Evolutionary conservation across 192 early-diverging fungal species (phyloP).

Genomic region (Coemansia guatemalensis): DNA sequence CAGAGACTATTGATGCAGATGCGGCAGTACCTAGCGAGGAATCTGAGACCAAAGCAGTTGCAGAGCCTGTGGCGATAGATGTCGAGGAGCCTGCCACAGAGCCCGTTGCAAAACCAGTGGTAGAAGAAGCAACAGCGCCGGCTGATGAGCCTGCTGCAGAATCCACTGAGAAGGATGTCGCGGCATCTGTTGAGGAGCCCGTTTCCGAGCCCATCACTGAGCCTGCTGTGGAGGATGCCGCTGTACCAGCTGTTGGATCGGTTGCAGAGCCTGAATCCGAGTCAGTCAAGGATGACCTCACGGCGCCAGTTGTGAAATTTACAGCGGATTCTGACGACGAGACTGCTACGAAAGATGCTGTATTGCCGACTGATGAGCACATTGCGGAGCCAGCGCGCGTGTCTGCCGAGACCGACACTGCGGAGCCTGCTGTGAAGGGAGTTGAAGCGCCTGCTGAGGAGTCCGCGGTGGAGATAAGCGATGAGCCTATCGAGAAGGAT

Average conservation of each 20-base stretch:
- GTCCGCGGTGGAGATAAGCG: not conserved
- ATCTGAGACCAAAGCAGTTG: not conserved
- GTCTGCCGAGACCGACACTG: no score
- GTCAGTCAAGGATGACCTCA: not conserved
- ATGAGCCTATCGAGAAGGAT: not conserved
- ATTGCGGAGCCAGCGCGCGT: no score
- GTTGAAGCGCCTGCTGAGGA: no score
- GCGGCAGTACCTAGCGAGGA: not conserved
- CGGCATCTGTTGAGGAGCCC: constrained; percentile 1
- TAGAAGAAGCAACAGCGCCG: not conserved
- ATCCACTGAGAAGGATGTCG: not conserved
- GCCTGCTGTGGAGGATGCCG: not conserved
- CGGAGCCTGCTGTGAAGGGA: no score
- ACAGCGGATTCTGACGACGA: not conserved
- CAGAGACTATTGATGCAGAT: not conserved
- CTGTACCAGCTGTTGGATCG: not conserved
- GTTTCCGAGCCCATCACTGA: not conserved
- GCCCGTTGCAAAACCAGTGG: not conserved
- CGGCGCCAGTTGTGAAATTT: not conserved
- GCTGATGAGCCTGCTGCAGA: not conserved
- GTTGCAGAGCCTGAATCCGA: not conserved
- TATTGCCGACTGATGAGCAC: not conserved
- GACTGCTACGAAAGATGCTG: not conserved
- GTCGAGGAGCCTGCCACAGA: not conserved
- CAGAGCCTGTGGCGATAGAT: constrained; percentile 1